Evolutionary conservation across 2,329 filamentous ascomycete genomes (phyloP).

Genomic region (Epicoccum nigrum): DNA sequence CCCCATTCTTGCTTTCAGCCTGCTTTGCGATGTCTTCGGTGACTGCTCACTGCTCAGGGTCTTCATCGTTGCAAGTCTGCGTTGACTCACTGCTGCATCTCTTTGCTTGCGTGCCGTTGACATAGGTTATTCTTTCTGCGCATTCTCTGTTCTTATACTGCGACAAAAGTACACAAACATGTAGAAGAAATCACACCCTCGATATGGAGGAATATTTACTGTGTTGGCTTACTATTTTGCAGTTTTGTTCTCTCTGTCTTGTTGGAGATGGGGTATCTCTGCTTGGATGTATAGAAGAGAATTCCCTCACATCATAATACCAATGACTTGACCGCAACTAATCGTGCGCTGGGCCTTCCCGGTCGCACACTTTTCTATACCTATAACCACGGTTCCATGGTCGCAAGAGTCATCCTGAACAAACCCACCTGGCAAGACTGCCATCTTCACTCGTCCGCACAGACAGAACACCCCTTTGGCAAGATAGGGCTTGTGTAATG

Average conservation of each 20-base stretch:
- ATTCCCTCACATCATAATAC: too few species aligned
- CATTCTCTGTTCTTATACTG: slow-evolving; percentile 11
- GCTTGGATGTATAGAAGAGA: too few species aligned
- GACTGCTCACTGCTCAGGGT: neutral
- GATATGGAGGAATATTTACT: neutral
- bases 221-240: neutral
- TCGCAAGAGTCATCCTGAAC: too few species aligned
- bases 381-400: too few species aligned
- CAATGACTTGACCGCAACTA: too few species aligned
- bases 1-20: slow-evolving; percentile 10
- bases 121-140: neutral
- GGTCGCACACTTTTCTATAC: too few species aligned
- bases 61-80: neutral
- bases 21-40: slow-evolving; percentile 12
- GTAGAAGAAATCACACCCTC: slow-evolving; percentile 10
- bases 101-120: slow-evolving; percentile 4
- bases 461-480: too few species aligned
- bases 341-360: too few species aligned
- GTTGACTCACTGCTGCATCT: slow-evolving; percentile 4
- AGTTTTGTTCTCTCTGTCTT: neutral
- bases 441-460: too few species aligned
- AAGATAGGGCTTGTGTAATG: too few species aligned
- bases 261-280: too few species aligned
- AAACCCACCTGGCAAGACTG: too few species aligned
- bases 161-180: slow-evolving; percentile 11